A percentile compares a stretch with the other conserved stretches of the same genome.
These are phyloP conservation scores for Paecilomyces variotii DNA, from an alignment of 2,329 filamentous ascomycete genomes.

Conservation along the genomic window DNA sequence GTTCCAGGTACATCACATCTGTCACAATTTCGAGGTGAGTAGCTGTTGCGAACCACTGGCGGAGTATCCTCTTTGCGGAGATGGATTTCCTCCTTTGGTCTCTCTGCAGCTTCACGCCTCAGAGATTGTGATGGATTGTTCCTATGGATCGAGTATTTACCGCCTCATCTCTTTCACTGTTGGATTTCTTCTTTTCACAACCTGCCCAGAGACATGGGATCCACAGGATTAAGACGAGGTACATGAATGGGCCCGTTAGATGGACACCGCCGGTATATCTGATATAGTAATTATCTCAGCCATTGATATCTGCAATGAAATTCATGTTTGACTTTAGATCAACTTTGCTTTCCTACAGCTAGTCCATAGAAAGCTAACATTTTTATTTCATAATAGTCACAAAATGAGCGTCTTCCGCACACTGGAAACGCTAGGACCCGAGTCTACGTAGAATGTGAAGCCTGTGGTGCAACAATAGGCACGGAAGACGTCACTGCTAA, in stretches of 20 bases:
- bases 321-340: neutral
- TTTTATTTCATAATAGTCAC: neutral
- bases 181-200: slow-evolving; percentile 8
- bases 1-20: neutral
- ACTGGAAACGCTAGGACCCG: slow-evolving; percentile 5
- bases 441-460: slow-evolving; percentile 19
- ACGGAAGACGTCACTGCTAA: slow-evolving; percentile 33
- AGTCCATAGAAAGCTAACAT: slow-evolving; percentile 8
- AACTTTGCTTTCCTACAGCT: neutral
- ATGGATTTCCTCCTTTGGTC: slow-evolving; percentile 25
- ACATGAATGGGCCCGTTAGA: slow-evolving; percentile 18
- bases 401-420: slow-evolving; percentile 23
- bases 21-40: neutral
- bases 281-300: neutral
- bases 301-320: neutral
- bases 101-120: slow-evolving; percentile 1
- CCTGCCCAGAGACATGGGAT: slow-evolving; percentile 18
- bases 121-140: slow-evolving; percentile 4
- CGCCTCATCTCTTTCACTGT: slow-evolving; percentile 16
- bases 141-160: slow-evolving; percentile 8
- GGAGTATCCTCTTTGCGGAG: slow-evolving; percentile 27
- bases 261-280: neutral
- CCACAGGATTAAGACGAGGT: slow-evolving; percentile 28
- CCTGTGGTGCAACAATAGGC: slow-evolving; percentile 24
- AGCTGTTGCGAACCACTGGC: neutral